Base-by-base conservation (phyloP, 371 early-diverging fungal species). In the Mucor ambiguus region DNA sequence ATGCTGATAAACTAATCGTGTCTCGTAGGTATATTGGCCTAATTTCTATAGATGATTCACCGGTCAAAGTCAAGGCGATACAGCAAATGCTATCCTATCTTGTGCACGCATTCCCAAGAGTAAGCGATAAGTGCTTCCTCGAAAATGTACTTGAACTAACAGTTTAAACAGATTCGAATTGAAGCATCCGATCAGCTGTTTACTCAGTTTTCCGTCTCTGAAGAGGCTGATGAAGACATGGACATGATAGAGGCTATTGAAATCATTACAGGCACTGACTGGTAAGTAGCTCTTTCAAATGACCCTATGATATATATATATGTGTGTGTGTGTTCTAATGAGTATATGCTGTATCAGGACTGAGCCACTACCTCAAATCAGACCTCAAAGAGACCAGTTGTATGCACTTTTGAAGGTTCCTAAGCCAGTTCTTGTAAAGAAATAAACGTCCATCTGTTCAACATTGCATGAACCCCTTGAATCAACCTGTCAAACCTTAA, bases 21-120 rank as follows among this genome's bases (percentile, higher is more conserved):
- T 57, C 5, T 12, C n/a, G 22, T 69, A 81, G 82, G 5, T 77
- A 70, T 46, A 63, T 76, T 37, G 85, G 85, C 4, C 63, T 85
- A 49, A 64, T 70, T 10, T 64, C 74, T 2, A 38, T 84, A 20
- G 58, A 71, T 26, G 49, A 38, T 8, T 48, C 67, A n/a, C 69
- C 61, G 48, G 72, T 75, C 10, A 80, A 66, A 60, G 72, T 49
- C 32, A 78, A 72, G 28, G 77, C 84, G 18, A 56, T 83, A 33
- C 82, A 78, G 33, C 84, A 86, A 68, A 48, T 86, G 56, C 64
- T 86, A 10, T 44, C 77, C 8, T 84, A 80, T 61, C 66, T 86
- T 30, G 71, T 82, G 1, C 86, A 86, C 60, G 75, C 83, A 30
- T 86, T 79, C 60, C 86, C 86, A 30, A 77, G 80, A 68, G 84